Conservation (phyloP, 257 asterid species). For the Nicotiana attenuata region DNA sequence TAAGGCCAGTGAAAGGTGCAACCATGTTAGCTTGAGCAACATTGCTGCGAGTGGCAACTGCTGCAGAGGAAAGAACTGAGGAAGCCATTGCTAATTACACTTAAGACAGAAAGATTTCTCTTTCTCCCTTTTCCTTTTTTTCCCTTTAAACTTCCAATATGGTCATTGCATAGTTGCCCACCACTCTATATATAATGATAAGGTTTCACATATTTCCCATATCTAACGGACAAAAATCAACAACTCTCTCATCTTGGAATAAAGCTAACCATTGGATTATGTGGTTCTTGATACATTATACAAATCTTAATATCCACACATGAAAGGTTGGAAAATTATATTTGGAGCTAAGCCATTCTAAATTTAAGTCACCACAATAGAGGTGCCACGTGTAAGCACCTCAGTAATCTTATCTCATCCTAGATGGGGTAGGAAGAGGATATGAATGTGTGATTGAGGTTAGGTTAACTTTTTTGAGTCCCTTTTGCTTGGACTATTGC, state of each 20-base stretch:
- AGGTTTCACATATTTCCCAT: not conserved
- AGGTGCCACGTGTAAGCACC: slow-evolving; percentile 30
- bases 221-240: slow-evolving; percentile 10
- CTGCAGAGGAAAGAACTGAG: slow-evolving; percentile 32
- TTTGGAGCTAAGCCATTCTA: no score
- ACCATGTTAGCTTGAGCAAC: slow-evolving; percentile 42
- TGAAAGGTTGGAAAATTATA: not conserved
- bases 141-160: not conserved
- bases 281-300: slow-evolving; percentile 23
- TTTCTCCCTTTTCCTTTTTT: not conserved
- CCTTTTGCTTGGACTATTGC: not conserved
- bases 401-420: slow-evolving; percentile 34
- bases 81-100: slow-evolving; percentile 36
- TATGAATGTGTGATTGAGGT: slow-evolving; percentile 13
- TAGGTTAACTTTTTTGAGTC: not conserved
- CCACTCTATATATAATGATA: slow-evolving; percentile 17
- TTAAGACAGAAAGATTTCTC: not conserved
- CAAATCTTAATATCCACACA: slow-evolving; percentile 18
- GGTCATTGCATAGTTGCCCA: not conserved
- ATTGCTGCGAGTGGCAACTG: slow-evolving; percentile 22
- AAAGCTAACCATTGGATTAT: slow-evolving; percentile 30
- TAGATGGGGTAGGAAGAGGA: slow-evolving; percentile 14
- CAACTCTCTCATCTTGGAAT: slow-evolving; percentile 10
- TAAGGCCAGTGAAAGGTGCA: slow-evolving; percentile 41
- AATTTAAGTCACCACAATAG: not conserved